Base-by-base conservation (phyloP, 2,329 filamentous ascomycete species). In the Pleoardoris graminearum region DNA sequence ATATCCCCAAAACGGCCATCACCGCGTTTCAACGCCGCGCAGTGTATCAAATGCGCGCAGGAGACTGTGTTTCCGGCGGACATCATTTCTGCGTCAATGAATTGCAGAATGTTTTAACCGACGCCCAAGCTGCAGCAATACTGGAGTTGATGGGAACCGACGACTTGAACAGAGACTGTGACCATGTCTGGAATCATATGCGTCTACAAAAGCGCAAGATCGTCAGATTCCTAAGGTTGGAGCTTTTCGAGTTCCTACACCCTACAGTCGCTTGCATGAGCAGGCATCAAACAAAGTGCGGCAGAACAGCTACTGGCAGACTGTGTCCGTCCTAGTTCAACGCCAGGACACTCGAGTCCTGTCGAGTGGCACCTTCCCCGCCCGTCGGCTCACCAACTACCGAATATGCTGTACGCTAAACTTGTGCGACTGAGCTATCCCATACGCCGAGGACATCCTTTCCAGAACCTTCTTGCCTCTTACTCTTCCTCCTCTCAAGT, bases 371-470 rank as follows among this genome's bases (percentile, higher is more conserved):
- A n/a, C 25, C 16, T 43, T 43, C 39, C 23, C 30, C 39, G 5
- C 10, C 39, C 17, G 23, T 23, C 25, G 39, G 25, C 14, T 32
- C 17, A 14, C 25, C 25, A 17, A 8, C 14, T 46, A 35, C 29
- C 43, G 12, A 36, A 16, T 7, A 25, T 36, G 43, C n/a, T 30
- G 36, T n/a, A 35, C 43, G 25, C 22, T n/a, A n/a, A 29, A 29
- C n/a, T 32, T 30, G 25, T 29, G 12, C 7, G 10, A 19, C 21
- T 38, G 2, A n/a, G 17, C 33, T 50, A 63, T 23, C 76, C 76
- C 76, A 79, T 22, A 74, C 66, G 1, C 76, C 77, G 27, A 79
- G 56, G 4, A 77, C 75, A 68, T 79, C 76, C 38, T 61, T 56
- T 14, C 63, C 74, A 61, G 75, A 70, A 7, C 64, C 59, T 30